Evolutionary conservation across 2,329 filamentous ascomycete species (phyloP), one percentile per base, ranked within the genome.

Genomic region (Fusarium sp.): DNA sequence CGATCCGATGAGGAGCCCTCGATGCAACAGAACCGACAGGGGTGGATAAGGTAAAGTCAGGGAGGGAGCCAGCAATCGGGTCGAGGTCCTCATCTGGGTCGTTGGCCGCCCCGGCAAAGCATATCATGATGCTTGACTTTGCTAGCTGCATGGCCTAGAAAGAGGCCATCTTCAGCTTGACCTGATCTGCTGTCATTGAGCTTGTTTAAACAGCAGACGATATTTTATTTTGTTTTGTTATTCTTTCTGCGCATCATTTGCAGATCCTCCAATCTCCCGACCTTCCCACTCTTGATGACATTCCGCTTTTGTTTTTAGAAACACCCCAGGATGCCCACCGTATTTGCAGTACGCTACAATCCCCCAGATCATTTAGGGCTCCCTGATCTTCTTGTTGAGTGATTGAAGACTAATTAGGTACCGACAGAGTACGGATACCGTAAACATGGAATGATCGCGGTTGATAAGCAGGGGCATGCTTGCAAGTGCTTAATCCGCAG

Each of bases 251-350:
- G 53, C 60, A 63, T 57, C 56, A 52, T 49, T 55, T 39, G 59
- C 52, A 70, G 57, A 70, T 70, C 63, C 57, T 70, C 41, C 53
- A 68, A 69, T 65, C 53, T 66, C 60, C 57, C 39, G 32, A 29
- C 33, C 57, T 52, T 51, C 35, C 38, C 57, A 51, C 15, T 50
- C 49, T 41, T 47, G 42, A 57, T 53, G 52, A 51, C 37, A 39
- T 61, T 57, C 56, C 49, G 53, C 39, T 53, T 67, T 65, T 66
- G 52, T 56, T 69, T 68, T 68, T 68, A 62, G 63, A 60, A 67
- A 38, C 46, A 53, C 51, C 59, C 52, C 50, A 21, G 41, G 41
- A 48, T 57, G 57, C 17, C 53, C 57, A 57, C 50, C 15, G 29
- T 51, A 25, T 47, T 47, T 58, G 39, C 19, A 39, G 37, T 39